Base-by-base conservation (phyloP, 306 rosid genomes). In the Dryas alaskensis region DNA sequence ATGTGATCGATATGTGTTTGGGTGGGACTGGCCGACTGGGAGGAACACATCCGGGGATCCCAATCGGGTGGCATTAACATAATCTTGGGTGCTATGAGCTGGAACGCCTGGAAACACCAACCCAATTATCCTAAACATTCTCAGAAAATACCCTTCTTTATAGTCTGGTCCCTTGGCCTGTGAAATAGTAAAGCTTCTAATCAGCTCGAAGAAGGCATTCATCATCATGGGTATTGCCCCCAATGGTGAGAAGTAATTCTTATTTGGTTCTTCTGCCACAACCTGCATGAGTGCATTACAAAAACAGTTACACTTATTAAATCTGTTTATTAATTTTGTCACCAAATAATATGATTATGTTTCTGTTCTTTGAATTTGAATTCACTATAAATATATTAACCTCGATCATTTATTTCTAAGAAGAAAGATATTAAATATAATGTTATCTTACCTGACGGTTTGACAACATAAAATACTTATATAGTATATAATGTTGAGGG, bases 71-170 rank as follows among this genome's bases (percentile, higher is more conserved):
- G 87, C 73, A 63, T 92, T 92, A 1, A 88, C 87, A 74, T 92
- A 89, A 78, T 92, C 96, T 39, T 88, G 89, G 4, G 90, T 81
- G 77, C 76, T 68, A 19, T 92, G 96, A 51, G 88, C 88, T 44
- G 87, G 67, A 39, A 88, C 0, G 0, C 92, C 93, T 1, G 90
- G 93, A 50, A 86, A 8, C 0, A 85, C 17, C 40, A 89, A n/a
- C 13, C 96, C 92, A 13, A 85, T 1, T 31, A 92, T 4, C 73
- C 98, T 87, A 62, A 85, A 46, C 11, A 25, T 6, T 66, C 79
- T 84, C 0, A 86, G 71, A 11, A 89, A 69, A 65, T 60, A 72
- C 4, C 88, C 82, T 82, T 92, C 98, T 82, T 60, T 60, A 9
- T 81, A 92, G 1, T 76, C 76, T 11, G 83, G 45, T 61, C 96